These are phyloP conservation scores for Pinus albicaulis DNA, from an alignment of 75 land plant genomes.

Conservation along the genomic window DNA sequence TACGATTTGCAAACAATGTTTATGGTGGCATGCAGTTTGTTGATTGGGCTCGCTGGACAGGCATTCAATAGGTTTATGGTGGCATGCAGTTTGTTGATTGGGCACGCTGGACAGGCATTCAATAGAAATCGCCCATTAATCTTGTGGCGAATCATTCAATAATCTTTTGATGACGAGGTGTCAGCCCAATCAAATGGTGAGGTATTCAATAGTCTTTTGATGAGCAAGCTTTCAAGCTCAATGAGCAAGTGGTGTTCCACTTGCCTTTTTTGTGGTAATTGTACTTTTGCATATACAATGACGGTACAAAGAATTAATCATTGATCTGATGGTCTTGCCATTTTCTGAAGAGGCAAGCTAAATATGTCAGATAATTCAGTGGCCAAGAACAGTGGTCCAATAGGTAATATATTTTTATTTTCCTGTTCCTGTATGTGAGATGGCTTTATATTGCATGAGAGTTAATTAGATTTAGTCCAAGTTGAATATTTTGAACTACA, in stretches of 20 bases:
- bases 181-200: too few relatives aligned
- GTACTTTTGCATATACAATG: neutral
- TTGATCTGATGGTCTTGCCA: neutral
- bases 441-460: neutral
- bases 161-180: too few relatives aligned
- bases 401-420: too few relatives aligned
- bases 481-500: neutral
- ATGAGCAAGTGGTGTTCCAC: neutral
- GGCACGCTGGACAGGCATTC: slow-evolving; percentile 86
- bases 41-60: slow-evolving; percentile 90
- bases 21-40: slow-evolving; percentile 98
- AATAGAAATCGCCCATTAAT: slow-evolving; percentile 17
- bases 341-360: neutral
- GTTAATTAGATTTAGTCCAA: neutral
- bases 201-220: neutral
- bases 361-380: neutral
- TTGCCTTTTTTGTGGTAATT: neutral
- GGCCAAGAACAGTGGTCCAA: neutral
- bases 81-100: slow-evolving; percentile 99
- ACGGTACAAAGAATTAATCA: neutral
- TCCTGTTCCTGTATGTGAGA: neutral
- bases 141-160: too few relatives aligned
- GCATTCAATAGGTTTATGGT: slow-evolving; percentile 80
- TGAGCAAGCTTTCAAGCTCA: neutral
- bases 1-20: slow-evolving; percentile 86